A percentile compares a stretch with the other conserved stretches of the same genome.
These are phyloP conservation scores for Albizia julibrissin DNA, from an alignment of 306 rosid species.

Conservation along the genomic window DNA sequence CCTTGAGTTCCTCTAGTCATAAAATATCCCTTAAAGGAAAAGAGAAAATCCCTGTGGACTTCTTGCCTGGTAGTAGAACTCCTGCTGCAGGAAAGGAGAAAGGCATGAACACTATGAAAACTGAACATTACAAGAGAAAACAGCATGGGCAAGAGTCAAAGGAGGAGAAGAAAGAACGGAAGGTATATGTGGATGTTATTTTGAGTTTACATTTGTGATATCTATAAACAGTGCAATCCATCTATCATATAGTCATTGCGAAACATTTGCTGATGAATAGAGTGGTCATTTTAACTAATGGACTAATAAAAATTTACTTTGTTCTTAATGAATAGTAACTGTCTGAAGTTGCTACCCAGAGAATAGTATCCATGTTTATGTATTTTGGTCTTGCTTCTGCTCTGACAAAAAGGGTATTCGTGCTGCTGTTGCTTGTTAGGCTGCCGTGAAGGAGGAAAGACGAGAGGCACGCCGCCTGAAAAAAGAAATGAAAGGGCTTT, in stretches of 20 bases:
- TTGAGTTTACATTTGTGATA: not conserved
- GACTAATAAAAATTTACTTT: not conserved
- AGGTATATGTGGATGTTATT: constrained; percentile 49
- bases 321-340: not conserved
- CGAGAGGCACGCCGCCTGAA: constrained; percentile 79
- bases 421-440: constrained; percentile 39
- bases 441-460: constrained; percentile 82
- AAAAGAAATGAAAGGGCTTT: constrained; percentile 83
- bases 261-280: not conserved
- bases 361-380: not conserved
- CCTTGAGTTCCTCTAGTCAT: constrained; percentile 51
- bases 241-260: constrained; percentile 5
- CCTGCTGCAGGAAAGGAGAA: constrained; percentile 53
- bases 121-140: constrained; percentile 66
- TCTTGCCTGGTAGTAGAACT: constrained; percentile 62
- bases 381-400: not conserved
- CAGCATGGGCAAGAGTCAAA: constrained; percentile 74
- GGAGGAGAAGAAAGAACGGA: constrained; percentile 89
- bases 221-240: constrained; percentile 1
- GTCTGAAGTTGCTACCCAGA: not conserved
- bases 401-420: constrained; percentile 3
- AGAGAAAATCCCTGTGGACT: constrained; percentile 77
- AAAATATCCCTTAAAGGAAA: constrained; percentile 75
- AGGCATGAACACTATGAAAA: constrained; percentile 39
- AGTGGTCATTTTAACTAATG: not conserved